These are phyloP conservation scores for Fusarium sp. DNA, from an alignment of 2,329 filamentous ascomycete species.

Conservation along the genomic window DNA sequence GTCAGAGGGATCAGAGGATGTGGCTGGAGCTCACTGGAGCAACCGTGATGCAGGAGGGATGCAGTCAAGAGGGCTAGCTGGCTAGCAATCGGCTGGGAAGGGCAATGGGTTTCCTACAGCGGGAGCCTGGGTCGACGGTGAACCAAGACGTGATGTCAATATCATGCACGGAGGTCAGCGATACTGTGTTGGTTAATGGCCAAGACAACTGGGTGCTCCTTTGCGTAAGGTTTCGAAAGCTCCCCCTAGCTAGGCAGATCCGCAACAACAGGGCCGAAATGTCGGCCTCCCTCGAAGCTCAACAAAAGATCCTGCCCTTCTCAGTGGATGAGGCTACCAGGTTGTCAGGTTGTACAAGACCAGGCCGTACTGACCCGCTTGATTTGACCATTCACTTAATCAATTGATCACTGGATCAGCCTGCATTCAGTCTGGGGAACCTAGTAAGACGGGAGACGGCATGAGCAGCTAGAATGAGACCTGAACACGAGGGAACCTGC, in stretches of 20 bases:
- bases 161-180: slow-evolving; percentile 39
- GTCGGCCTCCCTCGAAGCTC: slow-evolving; percentile 29
- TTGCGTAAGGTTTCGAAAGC: slow-evolving; percentile 31
- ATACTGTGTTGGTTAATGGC: slow-evolving; percentile 16
- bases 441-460: slow-evolving; percentile 30
- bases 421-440: slow-evolving; percentile 4
- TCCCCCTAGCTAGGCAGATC: slow-evolving; percentile 31
- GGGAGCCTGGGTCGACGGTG: background rate
- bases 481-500: slow-evolving; percentile 29
- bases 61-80: slow-evolving; percentile 17
- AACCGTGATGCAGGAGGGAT: slow-evolving; percentile 31
- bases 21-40: slow-evolving; percentile 44
- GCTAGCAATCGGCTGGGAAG: slow-evolving; percentile 14
- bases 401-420: slow-evolving; percentile 29
- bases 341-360: slow-evolving; percentile 22
- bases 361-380: slow-evolving; percentile 1
- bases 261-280: slow-evolving; percentile 36
- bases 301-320: slow-evolving; percentile 34
- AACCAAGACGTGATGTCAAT: slow-evolving; percentile 35
- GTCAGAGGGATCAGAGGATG: slow-evolving; percentile 31
- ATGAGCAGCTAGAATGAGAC: slow-evolving; percentile 15
- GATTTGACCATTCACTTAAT: slow-evolving; percentile 15
- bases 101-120: slow-evolving; percentile 1
- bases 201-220: slow-evolving; percentile 23
- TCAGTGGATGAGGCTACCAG: slow-evolving; percentile 26